Evolutionary conservation across 1,139 yeast genomes (phyloP).

Genomic region (Kurtzmaniella natalensis): DNA sequence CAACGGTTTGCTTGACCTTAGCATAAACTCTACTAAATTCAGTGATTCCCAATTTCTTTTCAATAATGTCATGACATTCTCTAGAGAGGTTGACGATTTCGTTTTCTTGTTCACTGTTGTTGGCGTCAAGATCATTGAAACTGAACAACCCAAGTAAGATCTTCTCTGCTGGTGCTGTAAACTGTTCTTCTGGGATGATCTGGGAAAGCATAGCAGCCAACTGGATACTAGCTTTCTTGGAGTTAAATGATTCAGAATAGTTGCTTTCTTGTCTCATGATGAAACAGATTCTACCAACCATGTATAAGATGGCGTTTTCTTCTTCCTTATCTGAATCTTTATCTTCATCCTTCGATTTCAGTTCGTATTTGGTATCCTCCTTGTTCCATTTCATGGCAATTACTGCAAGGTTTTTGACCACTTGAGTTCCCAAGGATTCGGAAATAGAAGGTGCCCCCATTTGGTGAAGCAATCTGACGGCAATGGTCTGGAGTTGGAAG

Average conservation of each 20-base stretch:
- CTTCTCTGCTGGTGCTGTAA: slow-evolving; percentile 38
- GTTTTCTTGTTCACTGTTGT: slow-evolving; percentile 36
- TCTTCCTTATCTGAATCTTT: slow-evolving; percentile 22
- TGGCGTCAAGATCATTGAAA: slow-evolving; percentile 42
- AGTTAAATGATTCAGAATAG: slow-evolving; percentile 44
- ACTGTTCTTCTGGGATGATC: slow-evolving; percentile 33
- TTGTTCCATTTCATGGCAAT: slow-evolving; percentile 63
- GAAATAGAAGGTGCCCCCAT: slow-evolving; percentile 73
- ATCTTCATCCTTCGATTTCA: slow-evolving; percentile 12
- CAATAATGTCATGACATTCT: slow-evolving; percentile 69
- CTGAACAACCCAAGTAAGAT: slow-evolving; percentile 59
- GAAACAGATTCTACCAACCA: slow-evolving; percentile 55
- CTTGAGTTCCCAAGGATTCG: slow-evolving; percentile 60
- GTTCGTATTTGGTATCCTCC: slow-evolving; percentile 33
- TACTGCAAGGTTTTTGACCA: slow-evolving; percentile 62
- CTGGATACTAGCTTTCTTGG: slow-evolving; percentile 67
- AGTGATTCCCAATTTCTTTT: slow-evolving; percentile 68
- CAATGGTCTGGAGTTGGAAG: slow-evolving; percentile 56
- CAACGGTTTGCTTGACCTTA: slow-evolving; percentile 56
- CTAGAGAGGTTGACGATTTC: slow-evolving; percentile 57
- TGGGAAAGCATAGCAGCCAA: slow-evolving; percentile 55
- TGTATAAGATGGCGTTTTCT: slow-evolving; percentile 54
- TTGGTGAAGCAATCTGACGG: slow-evolving; percentile 69
- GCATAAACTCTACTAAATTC: slow-evolving; percentile 64
- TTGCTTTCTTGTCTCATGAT: slow-evolving; percentile 62